Base-by-base conservation (phyloP, 192 early-diverging fungal genomes). In the Thamnidium elegans region DNA sequence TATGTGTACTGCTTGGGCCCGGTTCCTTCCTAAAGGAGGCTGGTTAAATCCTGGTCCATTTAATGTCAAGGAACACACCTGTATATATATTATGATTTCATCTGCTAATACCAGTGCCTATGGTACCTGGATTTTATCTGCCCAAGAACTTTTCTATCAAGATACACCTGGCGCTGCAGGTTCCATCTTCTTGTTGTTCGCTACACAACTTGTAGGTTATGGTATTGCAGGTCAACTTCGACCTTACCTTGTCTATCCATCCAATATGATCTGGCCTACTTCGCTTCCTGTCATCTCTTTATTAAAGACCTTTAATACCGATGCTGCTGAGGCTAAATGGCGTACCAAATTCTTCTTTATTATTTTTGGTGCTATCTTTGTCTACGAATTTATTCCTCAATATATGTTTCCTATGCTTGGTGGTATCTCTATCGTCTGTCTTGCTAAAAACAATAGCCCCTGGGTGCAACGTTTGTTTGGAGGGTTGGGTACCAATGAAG, bases 91-190 rank as follows among this genome's bases (percentile, higher is more conserved):
- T 50, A 84, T 89, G 62, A 86, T 87, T 42, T 84, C 82, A 20
- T 80, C 87, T 5, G 86, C 83, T 23, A 85, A 81, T 20, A 78
- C 80, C 20, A 82, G 84, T 5, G 79, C 83, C 30, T 91, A 92
- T 70, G 90, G 83, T 5, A 88, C 87, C 43, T 87, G 84, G 45
- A 85, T 89, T 23, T 75, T 91, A 30, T 82, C 82, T n/a, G 86
- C 87, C 58, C 88, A 91, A 62, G 30, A 66, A 15, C 69, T 90
- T 43, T 91, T 80, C 66, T 91, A 90, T 68, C 72, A 85, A 31
- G 73, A 77, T 50, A 76, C 79, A 13, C 78, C 89, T 50, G 81
- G 87, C 0, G 81, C 21, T 53, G 45, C 70, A 11, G 73, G 73
- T 21, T 56, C 61, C 31, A 65, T 74, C 47, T 74, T 77, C 20